Evolutionary conservation across 2,329 filamentous ascomycete genomes (phyloP).

Genomic region (Cladorrhinum sp.): DNA sequence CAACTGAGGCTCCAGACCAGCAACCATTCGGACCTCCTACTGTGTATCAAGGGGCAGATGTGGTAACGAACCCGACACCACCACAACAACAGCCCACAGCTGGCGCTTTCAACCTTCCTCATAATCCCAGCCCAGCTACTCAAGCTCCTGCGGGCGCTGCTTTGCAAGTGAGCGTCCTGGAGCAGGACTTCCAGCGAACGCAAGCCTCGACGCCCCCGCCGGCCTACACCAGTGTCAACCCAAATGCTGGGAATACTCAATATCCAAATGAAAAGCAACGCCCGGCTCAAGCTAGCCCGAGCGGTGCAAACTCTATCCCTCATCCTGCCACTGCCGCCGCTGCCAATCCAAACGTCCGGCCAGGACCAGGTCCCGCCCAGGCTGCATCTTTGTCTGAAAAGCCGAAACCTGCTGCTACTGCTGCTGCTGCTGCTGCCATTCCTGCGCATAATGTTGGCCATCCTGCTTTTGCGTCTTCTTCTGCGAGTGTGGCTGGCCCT

Average conservation of each 20-base stretch:
- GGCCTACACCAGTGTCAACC: slow-evolving; percentile 82
- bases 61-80: slow-evolving; percentile 62
- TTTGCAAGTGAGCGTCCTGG: slow-evolving; percentile 67
- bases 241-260: slow-evolving; percentile 51
- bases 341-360: slow-evolving; percentile 9
- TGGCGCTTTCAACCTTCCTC: slow-evolving; percentile 40
- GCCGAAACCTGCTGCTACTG: slow-evolving; percentile 18
- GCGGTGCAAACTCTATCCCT: slow-evolving; percentile 22
- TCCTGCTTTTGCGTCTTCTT: slow-evolving; percentile 62
- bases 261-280: slow-evolving; percentile 80
- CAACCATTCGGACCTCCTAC: slow-evolving; percentile 87
- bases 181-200: slow-evolving; percentile 82
- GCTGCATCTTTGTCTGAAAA: slow-evolving; percentile 18
- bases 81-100: slow-evolving; percentile 36
- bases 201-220: slow-evolving; percentile 83
- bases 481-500: not conserved
- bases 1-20: slow-evolving; percentile 82
- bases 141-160: slow-evolving; percentile 30
- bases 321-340: slow-evolving; percentile 5
- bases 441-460: slow-evolving; percentile 20
- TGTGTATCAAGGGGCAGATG: slow-evolving; percentile 82
- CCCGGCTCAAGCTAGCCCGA: slow-evolving; percentile 35
- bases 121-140: slow-evolving; percentile 38
- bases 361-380: slow-evolving; percentile 11
- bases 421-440: slow-evolving; percentile 22